Evolutionary conservation across 257 asterid species (phyloP).

Genomic region (Nicotiana knightiana): DNA sequence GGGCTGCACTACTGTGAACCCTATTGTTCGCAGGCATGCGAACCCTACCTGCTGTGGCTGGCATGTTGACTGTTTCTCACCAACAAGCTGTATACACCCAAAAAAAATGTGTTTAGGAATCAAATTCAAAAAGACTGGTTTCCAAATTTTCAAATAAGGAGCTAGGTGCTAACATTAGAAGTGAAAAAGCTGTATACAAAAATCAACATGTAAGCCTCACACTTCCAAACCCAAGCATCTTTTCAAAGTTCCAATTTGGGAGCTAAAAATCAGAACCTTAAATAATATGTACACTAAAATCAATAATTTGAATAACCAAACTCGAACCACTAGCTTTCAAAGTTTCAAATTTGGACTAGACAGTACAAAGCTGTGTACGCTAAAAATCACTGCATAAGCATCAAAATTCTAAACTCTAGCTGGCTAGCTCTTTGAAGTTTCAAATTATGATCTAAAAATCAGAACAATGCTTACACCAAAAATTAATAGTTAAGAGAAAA

Average conservation of each 20-base stretch:
- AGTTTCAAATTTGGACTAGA: background rate
- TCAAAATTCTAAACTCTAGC: background rate
- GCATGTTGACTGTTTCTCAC: conserved; percentile 45
- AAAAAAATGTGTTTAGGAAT: background rate
- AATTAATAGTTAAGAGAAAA: background rate
- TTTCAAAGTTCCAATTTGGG: background rate
- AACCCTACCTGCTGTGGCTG: conserved; percentile 99
- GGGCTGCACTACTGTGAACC: conserved; percentile 98
- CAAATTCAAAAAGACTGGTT: background rate
- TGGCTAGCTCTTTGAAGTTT: background rate
- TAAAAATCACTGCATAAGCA: background rate
- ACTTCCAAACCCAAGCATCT: background rate
- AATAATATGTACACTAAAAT: background rate
- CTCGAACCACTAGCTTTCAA: background rate
- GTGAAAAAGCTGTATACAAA: background rate
- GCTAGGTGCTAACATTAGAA: background rate
- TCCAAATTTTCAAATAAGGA: background rate
- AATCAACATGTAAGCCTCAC: background rate
- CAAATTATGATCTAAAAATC: background rate
- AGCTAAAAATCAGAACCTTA: background rate
- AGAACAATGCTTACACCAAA: background rate
- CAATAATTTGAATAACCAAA: background rate
- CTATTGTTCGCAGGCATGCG: conserved; percentile 99
- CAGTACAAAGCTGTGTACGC: background rate
- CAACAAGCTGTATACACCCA: background rate